A percentile compares a stretch with the other conserved stretches of the same genome.
Conservation (phyloP, 202 grass and related monocot species). For the Hordeum pubiflorum region DNA sequence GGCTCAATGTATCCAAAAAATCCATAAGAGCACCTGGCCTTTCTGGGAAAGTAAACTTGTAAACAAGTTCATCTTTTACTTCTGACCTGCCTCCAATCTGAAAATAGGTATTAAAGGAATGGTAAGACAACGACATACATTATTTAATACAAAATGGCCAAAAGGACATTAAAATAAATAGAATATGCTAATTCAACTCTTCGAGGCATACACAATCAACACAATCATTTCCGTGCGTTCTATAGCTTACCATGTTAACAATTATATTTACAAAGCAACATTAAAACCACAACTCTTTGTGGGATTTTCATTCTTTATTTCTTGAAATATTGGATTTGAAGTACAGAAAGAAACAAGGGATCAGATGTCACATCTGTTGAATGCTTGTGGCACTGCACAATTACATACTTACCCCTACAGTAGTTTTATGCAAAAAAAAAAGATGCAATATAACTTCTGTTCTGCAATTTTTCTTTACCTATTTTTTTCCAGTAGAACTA, state of each 20-base stretch:
- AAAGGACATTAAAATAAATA: not conserved
- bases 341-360: not conserved
- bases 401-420: not conserved
- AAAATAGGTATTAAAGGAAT: conserved; percentile 18
- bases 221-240: not conserved
- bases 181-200: not conserved
- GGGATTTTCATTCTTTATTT: not conserved
- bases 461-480: not conserved
- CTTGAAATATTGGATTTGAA: not conserved
- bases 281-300: not conserved
- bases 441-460: not conserved
- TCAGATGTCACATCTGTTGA: not conserved
- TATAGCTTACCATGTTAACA: not conserved
- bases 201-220: not conserved
- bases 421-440: not conserved
- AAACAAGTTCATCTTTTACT: conserved; percentile 71
- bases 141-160: not conserved
- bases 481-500: not conserved
- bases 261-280: not conserved
- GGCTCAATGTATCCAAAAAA: conserved; percentile 79
- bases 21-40: conserved; percentile 80
- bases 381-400: not conserved
- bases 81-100: conserved; percentile 91
- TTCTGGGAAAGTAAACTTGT: conserved; percentile 91
- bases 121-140: conserved; percentile 3